A percentile compares a stretch with the other conserved stretches of the same genome.
These are phyloP conservation scores for Pulveroboletus sp. DNA, from an alignment of 768 basidiomycete species.

Conservation along the genomic window DNA sequence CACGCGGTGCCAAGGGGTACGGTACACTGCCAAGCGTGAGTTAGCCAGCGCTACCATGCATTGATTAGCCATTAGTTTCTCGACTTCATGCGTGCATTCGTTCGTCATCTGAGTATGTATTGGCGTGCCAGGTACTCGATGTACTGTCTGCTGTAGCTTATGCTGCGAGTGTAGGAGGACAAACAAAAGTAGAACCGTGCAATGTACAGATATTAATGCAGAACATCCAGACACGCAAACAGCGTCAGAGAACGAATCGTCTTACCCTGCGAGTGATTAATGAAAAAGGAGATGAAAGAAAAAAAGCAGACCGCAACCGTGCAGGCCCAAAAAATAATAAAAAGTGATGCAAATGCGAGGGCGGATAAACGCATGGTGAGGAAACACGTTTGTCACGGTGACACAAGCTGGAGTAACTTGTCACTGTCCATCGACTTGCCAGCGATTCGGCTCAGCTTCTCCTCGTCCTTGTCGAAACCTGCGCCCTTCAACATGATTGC, in stretches of 20 bases:
- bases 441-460: constrained; percentile 50
- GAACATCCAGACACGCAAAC: constrained; percentile 24
- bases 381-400: constrained; percentile 29
- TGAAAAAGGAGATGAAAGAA: not conserved
- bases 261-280: constrained; percentile 6
- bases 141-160: constrained; percentile 23
- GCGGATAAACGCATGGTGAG: constrained; percentile 12
- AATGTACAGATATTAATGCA: constrained; percentile 28
- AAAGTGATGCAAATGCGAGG: constrained; percentile 12
- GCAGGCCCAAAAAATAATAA: constrained; percentile 5
- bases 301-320: constrained; percentile 8
- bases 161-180: constrained; percentile 18
- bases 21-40: too few relatives aligned
- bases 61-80: too few relatives aligned
- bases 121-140: constrained; percentile 19
- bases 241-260: constrained; percentile 23
- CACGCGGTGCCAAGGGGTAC: too few relatives aligned
- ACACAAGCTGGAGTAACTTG: constrained; percentile 55
- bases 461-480: constrained; percentile 53
- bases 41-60: too few relatives aligned
- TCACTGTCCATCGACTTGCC: constrained; percentile 58
- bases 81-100: not conserved
- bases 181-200: constrained; percentile 16
- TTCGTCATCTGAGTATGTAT: constrained; percentile 18
- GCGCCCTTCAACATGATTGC: constrained; percentile 71